A percentile compares a stretch with the other conserved stretches of the same genome.
Evolutionary conservation across 2,329 filamentous ascomycete species (phyloP).

Genomic region (Fusarium siculi): DNA sequence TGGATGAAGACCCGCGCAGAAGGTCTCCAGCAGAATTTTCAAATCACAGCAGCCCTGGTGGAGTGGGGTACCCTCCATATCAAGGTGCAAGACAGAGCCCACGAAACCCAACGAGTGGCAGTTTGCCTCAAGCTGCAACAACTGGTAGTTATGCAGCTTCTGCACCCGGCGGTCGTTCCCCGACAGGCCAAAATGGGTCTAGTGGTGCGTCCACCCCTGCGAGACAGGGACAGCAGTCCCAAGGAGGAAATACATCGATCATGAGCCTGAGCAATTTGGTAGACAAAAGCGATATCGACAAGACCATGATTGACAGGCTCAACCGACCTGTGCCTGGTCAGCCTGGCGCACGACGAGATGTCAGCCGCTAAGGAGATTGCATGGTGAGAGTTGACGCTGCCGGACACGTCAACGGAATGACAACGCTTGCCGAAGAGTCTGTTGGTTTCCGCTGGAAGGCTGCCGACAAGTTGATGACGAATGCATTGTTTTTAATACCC

Average conservation of each 20-base stretch:
- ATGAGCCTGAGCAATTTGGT: slow-evolving; percentile 66
- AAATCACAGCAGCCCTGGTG: slow-evolving; percentile 59
- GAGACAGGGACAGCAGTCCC: slow-evolving; percentile 43
- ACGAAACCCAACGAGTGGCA: slow-evolving; percentile 48
- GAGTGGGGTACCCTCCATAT: slow-evolving; percentile 52
- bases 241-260: slow-evolving; percentile 52
- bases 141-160: slow-evolving; percentile 40
- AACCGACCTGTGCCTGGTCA: slow-evolving; percentile 50
- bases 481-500: slow-evolving; percentile 35
- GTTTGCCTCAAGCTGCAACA: slow-evolving; percentile 48
- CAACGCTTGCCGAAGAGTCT: slow-evolving; percentile 29
- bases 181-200: slow-evolving; percentile 50
- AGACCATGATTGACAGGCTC: slow-evolving; percentile 64
- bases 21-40: slow-evolving; percentile 63
- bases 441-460: slow-evolving; percentile 31
- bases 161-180: slow-evolving; percentile 51
- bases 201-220: slow-evolving; percentile 51
- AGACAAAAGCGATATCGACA: slow-evolving; percentile 65
- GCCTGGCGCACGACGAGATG: slow-evolving; percentile 31
- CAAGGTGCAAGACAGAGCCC: slow-evolving; percentile 52
- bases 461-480: slow-evolving; percentile 33
- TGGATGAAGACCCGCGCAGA: slow-evolving; percentile 61
- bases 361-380: slow-evolving; percentile 32
- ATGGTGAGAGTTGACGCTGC: slow-evolving; percentile 39
- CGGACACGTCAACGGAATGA: slow-evolving; percentile 41